Evolutionary conservation across 2,329 filamentous ascomycete genomes (phyloP), one percentile per base, ranked within the genome.

Genomic region (Iodosphaeria phyllophila): DNA sequence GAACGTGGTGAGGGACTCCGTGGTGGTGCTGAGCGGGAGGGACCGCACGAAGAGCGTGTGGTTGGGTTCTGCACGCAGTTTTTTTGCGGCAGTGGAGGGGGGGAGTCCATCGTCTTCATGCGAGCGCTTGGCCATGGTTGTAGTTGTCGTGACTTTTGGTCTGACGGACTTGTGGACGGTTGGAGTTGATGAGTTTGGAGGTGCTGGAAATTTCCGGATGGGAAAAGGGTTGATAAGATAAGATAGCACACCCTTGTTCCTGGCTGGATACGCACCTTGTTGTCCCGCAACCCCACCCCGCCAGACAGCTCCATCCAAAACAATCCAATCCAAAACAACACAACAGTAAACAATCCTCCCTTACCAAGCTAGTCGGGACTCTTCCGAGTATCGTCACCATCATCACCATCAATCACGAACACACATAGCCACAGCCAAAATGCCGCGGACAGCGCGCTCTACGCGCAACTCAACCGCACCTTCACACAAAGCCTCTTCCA

Each of bases 11-110:
- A 98, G 61, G 26, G 64, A 64, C 42, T 93, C 83, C 44, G 69
- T 79, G 17, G 84, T 95, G 18, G 75, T 74, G 13, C 62, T 65
- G 13, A 74, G 54, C 12, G 84, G 79, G 23, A 98, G 65, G 25
- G 78, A 84, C 39, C 86, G 79, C 35, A 98, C 74, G 54, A 98
- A 98, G 36, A 98, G 70, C 22, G 86, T 79, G 38, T 71, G 59
- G 34, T 64, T 62, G 30, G 64, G 62, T 30, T 73, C 67, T 29
- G 65, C 58, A 33, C 62, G 55, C 16, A 60, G 50, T 40, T 66
- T 70, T 43, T 74, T 74, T 18, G 50, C 42, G 9, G 55, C 50
- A 21, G n/a, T n/a, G 44, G 47, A 26, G 42, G 42, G 14, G n/a
- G n/a, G n/a, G n/a, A n/a, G n/a, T n/a, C n/a, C n/a, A n/a, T n/a